Conservation (phyloP, 2,329 filamentous ascomycete species). For the Didymosphaeria variabile region DNA sequence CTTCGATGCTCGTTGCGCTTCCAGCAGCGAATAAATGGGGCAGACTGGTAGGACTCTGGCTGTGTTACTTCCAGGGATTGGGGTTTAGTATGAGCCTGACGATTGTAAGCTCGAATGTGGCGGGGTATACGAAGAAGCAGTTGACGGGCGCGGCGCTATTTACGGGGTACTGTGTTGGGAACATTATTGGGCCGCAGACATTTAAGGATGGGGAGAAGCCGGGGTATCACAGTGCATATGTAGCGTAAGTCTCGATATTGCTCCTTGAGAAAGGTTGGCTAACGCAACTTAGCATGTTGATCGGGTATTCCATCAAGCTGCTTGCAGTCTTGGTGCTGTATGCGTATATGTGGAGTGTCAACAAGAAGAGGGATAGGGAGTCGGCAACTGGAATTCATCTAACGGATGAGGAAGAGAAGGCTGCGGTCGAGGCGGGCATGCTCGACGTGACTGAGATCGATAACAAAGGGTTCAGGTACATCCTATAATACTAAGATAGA, state of each 20-base stretch:
- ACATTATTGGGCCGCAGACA: constrained; percentile 65
- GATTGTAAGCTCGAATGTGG: constrained; percentile 63
- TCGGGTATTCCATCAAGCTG: constrained; percentile 65
- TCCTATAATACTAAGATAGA: constrained; percentile 43
- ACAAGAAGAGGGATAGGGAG: constrained; percentile 63
- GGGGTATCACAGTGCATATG: constrained; percentile 59
- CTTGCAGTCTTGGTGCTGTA: constrained; percentile 61
- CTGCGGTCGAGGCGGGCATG: constrained; percentile 65
- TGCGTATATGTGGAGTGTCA: constrained; percentile 64
- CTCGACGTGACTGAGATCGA: constrained; percentile 65
- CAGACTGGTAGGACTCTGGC: constrained; percentile 64
- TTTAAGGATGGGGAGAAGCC: constrained; percentile 61
- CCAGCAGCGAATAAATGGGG: constrained; percentile 64
- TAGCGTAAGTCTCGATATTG: constrained; percentile 48
- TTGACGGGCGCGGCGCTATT: constrained; percentile 62
- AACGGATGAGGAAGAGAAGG: constrained; percentile 56
- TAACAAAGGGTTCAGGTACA: constrained; percentile 64
- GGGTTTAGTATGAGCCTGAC: constrained; percentile 64
- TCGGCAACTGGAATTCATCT: constrained; percentile 43
- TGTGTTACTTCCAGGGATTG: constrained; percentile 64
- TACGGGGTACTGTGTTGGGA: constrained; percentile 63
- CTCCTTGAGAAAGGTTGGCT: neutral
- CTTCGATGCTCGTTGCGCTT: constrained; percentile 62
- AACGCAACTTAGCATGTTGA: constrained; percentile 57
- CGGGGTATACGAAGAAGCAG: constrained; percentile 65